Conservation (phyloP, 306 rosid genomes). For the Glycine latifolia region DNA sequence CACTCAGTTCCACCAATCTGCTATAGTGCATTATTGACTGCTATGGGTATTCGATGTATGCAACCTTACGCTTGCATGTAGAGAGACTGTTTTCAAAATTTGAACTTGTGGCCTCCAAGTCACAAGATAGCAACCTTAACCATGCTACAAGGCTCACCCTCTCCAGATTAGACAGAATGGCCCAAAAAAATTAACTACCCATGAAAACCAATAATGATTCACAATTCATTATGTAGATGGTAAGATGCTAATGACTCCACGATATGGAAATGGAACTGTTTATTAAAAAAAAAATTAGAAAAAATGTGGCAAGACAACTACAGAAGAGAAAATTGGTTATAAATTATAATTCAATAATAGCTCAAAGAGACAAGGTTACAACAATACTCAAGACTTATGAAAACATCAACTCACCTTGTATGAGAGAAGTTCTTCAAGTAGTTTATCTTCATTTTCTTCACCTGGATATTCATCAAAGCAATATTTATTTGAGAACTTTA, state of each 20-base stretch:
- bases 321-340: constrained; percentile 13
- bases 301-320: constrained; percentile 3
- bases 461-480: constrained; percentile 65
- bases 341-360: constrained; percentile 38
- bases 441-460: constrained; percentile 70
- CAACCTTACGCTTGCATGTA: neutral
- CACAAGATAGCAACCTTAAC: neutral
- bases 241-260: constrained; percentile 12
- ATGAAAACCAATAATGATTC: constrained; percentile 12
- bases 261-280: neutral
- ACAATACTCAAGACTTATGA: constrained; percentile 21
- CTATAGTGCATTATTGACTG: neutral
- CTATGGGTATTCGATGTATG: neutral
- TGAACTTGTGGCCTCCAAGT: neutral
- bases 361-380: constrained; percentile 12
- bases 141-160: neutral
- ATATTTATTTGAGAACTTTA: constrained; percentile 38
- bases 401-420: constrained; percentile 69
- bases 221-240: neutral
- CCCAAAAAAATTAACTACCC: neutral
- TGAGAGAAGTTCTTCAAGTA: constrained; percentile 82
- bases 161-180: neutral
- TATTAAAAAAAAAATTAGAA: constrained; percentile 8
- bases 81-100: neutral
- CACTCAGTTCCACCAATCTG: neutral